Base-by-base conservation (phyloP, 1,139 yeast genomes). In the Candida glucosophila region DNA sequence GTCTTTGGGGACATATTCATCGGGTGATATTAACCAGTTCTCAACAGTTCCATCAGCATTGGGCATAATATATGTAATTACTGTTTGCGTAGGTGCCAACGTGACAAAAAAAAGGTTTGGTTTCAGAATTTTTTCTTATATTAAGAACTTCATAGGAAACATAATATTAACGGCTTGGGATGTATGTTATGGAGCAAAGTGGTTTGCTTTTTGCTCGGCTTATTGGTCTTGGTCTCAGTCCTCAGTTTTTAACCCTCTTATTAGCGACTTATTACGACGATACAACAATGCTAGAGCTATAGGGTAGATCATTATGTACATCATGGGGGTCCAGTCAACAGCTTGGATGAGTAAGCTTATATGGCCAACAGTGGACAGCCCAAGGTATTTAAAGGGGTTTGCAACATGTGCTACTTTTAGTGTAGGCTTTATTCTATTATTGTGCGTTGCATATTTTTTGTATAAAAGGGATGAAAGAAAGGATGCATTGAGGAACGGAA, bases 401-500 rank as follows among this genome's bases (percentile, higher is more conserved):
- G 46, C 60, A 12, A 18, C 32, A 25, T 39, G 49, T 37, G 46
- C 55, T 8, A 43, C 34, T 4, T 47, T 49, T 31, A 32, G 44
- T 25, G 31, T 47, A 23, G 42, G 34, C 1, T 44, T 41, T 23
- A 26, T 21, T 19, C 11, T 39, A 6, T 21, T 22, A 3, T 10
- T 33, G 14, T 22, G 30, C 3, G 48, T 66, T 5, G 69, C 62
- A 9, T 55, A 69, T 32, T 55, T 53, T 35, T 54, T 67, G 28
- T 73, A 70, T 50, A 73, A 72, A 45, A 55, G 60, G 27, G 73
- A 72, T 30, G 79, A 73, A 37, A 55, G 61, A 29, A 42, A 40
- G 25, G 38, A 52, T 24, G 74, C 77, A 8, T 42, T 48, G 19
- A 53, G 50, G 12, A 64, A 69, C 32, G 74, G 73, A 16, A 63